Base-by-base conservation (phyloP, 306 rosid genomes). In the Sindora glabra region DNA sequence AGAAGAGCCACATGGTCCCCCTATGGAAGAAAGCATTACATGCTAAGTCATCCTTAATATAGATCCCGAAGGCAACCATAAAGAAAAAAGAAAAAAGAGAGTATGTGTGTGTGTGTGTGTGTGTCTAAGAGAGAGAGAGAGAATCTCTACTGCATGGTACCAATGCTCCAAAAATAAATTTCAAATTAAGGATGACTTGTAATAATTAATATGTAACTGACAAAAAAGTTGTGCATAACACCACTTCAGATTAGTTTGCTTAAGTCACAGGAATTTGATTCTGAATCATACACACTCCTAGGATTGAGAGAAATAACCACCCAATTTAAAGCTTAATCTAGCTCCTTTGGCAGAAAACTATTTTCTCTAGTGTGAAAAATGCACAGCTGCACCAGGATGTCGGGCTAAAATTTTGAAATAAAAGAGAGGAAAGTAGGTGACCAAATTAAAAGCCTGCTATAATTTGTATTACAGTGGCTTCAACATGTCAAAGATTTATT, bases 1-100 rank as follows among this genome's bases (percentile, higher is more conserved):
- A 94, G 73, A 75, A 94, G 94, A 56, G 99, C 95, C 54, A 83
- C 97, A 0, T 86, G 87, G 76, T 94, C 99, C 69, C 97, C 97
- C 99, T 94, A 65, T 55, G 44, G 71, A 37, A 79, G 67, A 76
- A 71, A 39, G 56, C 48, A 37, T 72, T 33, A 59, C 69, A 63
- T 29, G 58, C 69, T 44, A 59, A 40, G 65, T 51, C 30, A 45
- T 61, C 13, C 52, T n/a, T n/a, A n/a, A n/a, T n/a, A n/a, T n/a
- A n/a, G n/a, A n/a, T n/a, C n/a, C n/a, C n/a, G n/a, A 55, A 51
- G 39, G 63, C 45, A 61, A 70, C 49, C 32, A 38, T 33, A 29
- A 19, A 40, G 23, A 13, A 19, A 42, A 21, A 13, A 18, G n/a
- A n/a, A n/a, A n/a, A n/a, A n/a, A n/a, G n/a, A n/a, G n/a, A n/a